These are phyloP conservation scores for Mrakia frigida DNA, from an alignment of 768 basidiomycete genomes.

Conservation along the genomic window DNA sequence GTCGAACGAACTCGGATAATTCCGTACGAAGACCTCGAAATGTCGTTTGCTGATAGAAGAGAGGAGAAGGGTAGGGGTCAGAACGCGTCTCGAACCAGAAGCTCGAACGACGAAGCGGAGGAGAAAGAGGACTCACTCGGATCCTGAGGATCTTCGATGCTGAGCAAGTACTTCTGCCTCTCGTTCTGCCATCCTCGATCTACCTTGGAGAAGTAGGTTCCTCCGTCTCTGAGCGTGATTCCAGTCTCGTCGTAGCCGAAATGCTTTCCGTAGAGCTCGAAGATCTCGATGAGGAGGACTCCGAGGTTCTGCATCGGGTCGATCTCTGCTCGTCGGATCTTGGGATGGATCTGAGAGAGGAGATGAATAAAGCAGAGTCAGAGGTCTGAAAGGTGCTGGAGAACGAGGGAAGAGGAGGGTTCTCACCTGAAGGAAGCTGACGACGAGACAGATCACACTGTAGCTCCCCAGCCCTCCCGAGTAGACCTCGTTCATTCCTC, in stretches of 20 bases:
- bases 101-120: not conserved
- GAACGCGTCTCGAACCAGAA: not conserved
- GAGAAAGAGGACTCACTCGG: conserved; percentile 56
- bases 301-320: conserved; percentile 83
- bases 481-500: conserved; percentile 97
- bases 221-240: conserved; percentile 79
- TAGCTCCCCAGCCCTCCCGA: conserved; percentile 92
- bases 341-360: conserved; percentile 75
- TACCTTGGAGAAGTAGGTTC: conserved; percentile 79
- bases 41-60: conserved; percentile 69
- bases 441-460: conserved; percentile 83
- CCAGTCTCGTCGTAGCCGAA: conserved; percentile 85
- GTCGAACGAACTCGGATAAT: conserved; percentile 75
- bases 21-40: conserved; percentile 79
- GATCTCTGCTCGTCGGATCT: conserved; percentile 80
- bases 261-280: conserved; percentile 84
- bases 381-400: not conserved
- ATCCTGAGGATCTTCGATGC: conserved; percentile 92
- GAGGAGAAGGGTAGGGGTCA: not conserved
- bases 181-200: conserved; percentile 69
- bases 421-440: conserved; percentile 82
- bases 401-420: not conserved
- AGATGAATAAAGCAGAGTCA: not conserved
- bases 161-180: conserved; percentile 53
- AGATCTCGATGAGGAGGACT: conserved; percentile 92